Percentiles rank a stretch among this genome's conserved stretches.
phyloP scores from a whole-genome alignment of 345 rosid species.

The Linum tenue region DNA sequence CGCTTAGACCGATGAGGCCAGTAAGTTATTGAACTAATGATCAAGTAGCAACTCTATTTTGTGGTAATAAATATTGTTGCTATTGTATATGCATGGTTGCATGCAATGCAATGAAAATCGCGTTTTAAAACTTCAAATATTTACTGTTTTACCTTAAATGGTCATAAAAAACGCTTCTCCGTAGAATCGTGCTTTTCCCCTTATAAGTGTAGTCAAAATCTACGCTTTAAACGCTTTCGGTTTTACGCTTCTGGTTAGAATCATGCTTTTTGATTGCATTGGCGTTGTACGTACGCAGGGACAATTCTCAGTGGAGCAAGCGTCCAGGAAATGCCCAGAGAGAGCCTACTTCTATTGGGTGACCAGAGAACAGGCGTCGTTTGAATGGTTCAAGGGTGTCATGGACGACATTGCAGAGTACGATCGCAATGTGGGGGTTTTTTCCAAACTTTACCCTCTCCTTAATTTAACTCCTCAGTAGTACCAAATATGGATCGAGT shows the following conservation, averaged over 20 bases:
- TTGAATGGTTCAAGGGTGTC: conserved; percentile 98
- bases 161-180: too few relatives aligned
- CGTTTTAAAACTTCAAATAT: too few relatives aligned
- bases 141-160: too few relatives aligned
- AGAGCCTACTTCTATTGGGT: conserved; percentile 98
- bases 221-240: too few relatives aligned
- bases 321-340: conserved; percentile 43
- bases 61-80: background rate
- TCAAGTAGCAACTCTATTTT: background rate
- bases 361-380: conserved; percentile 89
- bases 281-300: conserved; percentile 5
- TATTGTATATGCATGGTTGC: conserved; percentile 1
- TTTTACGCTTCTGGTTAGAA: too few relatives aligned
- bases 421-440: conserved; percentile 42
- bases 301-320: background rate
- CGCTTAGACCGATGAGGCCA: conserved; percentile 36
- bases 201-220: too few relatives aligned
- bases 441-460: background rate
- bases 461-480: too few relatives aligned
- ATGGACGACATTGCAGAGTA: conserved; percentile 92
- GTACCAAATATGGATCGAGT: too few relatives aligned
- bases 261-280: too few relatives aligned
- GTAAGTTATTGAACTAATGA: conserved; percentile 24
- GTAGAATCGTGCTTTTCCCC: too few relatives aligned
- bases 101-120: too few relatives aligned